Evolutionary conservation across 768 basidiomycete genomes (phyloP).

Genomic region (Multifurca ochricompacta): DNA sequence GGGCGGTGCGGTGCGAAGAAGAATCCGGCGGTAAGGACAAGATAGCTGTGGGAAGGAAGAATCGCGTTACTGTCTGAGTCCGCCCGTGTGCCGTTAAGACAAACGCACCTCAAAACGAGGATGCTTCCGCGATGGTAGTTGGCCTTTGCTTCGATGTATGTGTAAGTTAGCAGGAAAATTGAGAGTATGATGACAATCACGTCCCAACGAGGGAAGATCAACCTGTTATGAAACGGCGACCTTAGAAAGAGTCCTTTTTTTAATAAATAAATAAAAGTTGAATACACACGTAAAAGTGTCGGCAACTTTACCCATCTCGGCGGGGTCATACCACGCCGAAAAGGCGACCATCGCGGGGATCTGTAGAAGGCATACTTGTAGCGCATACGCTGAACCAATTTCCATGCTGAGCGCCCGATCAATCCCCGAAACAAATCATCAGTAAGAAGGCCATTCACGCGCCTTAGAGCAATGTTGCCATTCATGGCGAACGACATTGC

Average conservation of each 20-base stretch:
- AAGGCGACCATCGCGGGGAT: slow-evolving; percentile 99
- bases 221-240: slow-evolving; percentile 36
- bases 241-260: background rate
- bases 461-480: slow-evolving; percentile 96
- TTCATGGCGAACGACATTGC: slow-evolving; percentile 97
- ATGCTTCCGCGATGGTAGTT: slow-evolving; percentile 98
- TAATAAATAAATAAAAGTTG: background rate
- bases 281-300: slow-evolving; percentile 85
- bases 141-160: slow-evolving; percentile 97
- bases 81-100: background rate
- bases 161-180: slow-evolving; percentile 97
- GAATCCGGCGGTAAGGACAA: slow-evolving; percentile 88
- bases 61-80: background rate
- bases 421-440: background rate
- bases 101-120: slow-evolving; percentile 74
- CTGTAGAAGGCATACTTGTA: slow-evolving; percentile 96
- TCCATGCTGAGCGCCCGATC: slow-evolving; percentile 69
- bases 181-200: slow-evolving; percentile 90
- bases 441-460: slow-evolving; percentile 19
- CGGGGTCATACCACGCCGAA: slow-evolving; percentile 88
- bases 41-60: slow-evolving; percentile 52
- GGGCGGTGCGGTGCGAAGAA: slow-evolving; percentile 64
- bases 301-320: slow-evolving; percentile 77
- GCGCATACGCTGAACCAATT: slow-evolving; percentile 97
- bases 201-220: slow-evolving; percentile 99